Evolutionary conservation across 2,329 filamentous ascomycete species (phyloP).

Genomic region (Talaromyces marneffei): DNA sequence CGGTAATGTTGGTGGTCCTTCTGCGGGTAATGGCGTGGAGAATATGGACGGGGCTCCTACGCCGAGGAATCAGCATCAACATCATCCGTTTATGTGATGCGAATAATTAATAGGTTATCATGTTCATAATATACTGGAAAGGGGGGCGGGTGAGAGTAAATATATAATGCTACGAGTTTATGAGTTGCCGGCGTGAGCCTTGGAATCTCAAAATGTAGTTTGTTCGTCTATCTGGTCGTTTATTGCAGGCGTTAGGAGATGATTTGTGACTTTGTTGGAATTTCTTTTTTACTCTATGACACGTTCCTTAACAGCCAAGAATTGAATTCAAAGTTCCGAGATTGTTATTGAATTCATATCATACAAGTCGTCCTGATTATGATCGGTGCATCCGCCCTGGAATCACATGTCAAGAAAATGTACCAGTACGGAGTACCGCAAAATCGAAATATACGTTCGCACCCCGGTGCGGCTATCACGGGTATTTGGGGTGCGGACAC

Average conservation of each 20-base stretch:
- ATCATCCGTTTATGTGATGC: constrained; percentile 10
- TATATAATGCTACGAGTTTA: not conserved
- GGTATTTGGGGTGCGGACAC: no score
- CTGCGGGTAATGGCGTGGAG: not conserved
- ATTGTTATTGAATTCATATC: no score
- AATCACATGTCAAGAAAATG: no score
- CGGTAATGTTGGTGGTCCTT: not conserved
- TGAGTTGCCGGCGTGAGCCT: not conserved
- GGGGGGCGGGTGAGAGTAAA: not conserved
- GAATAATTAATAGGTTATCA: not conserved
- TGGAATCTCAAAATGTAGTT: not conserved
- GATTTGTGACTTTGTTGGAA: not conserved
- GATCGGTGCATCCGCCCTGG: no score
- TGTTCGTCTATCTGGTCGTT: not conserved
- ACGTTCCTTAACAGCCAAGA: no score
- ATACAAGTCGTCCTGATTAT: no score
- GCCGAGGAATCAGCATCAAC: constrained; percentile 5
- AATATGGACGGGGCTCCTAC: not conserved
- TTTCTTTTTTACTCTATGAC: no score
- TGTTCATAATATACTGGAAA: not conserved
- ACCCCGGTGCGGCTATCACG: no score
- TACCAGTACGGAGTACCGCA: no score
- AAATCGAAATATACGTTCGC: no score
- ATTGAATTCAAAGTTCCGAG: no score
- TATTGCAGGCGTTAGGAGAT: not conserved